Conservation (phyloP, 257 asterid genomes). For the Fraxinus pennsylvanica region DNA sequence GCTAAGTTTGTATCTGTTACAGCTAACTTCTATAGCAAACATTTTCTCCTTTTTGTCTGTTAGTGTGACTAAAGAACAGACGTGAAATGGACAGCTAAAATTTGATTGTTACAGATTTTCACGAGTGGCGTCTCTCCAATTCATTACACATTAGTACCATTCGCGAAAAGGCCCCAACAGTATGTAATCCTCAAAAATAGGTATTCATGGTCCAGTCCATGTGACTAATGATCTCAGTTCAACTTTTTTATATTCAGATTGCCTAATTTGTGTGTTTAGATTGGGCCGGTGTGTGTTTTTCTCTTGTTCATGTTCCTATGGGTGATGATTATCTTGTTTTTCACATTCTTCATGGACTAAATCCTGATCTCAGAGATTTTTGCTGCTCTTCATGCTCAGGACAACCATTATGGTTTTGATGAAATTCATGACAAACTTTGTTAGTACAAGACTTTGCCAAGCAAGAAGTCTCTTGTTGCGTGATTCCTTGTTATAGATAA, state of each 20-base stretch:
- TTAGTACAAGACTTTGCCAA: not conserved
- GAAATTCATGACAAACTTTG: not conserved
- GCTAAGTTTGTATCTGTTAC: constrained; percentile 28
- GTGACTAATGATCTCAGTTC: not conserved
- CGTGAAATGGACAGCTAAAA: not conserved
- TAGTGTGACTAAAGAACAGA: constrained; percentile 12
- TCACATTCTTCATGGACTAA: not conserved
- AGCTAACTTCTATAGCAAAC: constrained; percentile 49
- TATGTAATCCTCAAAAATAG: not conserved
- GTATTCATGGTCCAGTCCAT: not conserved
- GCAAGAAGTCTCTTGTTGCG: not conserved
- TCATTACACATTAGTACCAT: not conserved
- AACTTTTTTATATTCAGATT: not conserved
- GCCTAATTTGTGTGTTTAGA: not conserved
- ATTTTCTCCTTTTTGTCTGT: constrained; percentile 24
- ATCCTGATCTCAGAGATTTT: not conserved
- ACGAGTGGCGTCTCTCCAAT: not conserved
- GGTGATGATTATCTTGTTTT: too few relatives aligned
- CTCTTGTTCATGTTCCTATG: not conserved
- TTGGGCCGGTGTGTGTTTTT: not conserved
- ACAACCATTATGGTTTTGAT: not conserved
- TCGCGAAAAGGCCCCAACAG: not conserved
- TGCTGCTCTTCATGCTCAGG: not conserved
- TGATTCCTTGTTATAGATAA: not conserved
- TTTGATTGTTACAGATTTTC: not conserved